Base-by-base conservation (phyloP, 106 monocot genomes). In the Gastrodia elata region DNA sequence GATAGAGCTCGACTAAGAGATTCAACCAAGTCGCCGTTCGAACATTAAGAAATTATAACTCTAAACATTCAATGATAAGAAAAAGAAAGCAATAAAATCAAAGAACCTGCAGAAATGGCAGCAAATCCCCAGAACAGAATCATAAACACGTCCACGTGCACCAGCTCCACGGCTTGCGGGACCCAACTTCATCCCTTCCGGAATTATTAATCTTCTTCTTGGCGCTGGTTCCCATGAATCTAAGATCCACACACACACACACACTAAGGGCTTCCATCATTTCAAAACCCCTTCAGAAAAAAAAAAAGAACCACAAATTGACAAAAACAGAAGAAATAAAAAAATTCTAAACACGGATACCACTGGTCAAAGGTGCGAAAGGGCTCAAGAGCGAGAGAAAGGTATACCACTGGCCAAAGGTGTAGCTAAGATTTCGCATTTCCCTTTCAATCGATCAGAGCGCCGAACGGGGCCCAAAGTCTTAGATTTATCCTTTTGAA, bases 101-200 rank as follows among this genome's bases (percentile, higher is more conserved):
- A 15, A 16, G 9, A 48, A 89, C 89, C 89, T 82, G 83, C 89
- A 89, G 74, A 86, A 89, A 71, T 89, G 89, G 71, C 89, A 89
- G 68, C 81, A 89, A 59, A 86, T 89, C 24, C 89, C 89, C 38
- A 81, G 41, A 61, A 86, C 71, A 37, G 81, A 78, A 52, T 89
- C 86, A 73, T 89, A 82, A 37, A 84, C 34, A 34, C 80, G 79
- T 44, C 89, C 89, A 37, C 89, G 79, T 2, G 75, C 78, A 67
- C 73, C 81, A 59, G 77, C 82, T 26, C 41, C 79, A 20, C 89
- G 84, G 38, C 89, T 38, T 26, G 65, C 49, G 37, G 72, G 41
- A 16, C 76, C 61, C 14, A 80, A 44, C 56, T 36, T 70, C 76
- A 46, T 79, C 61, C 69, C 49, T 35, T 34, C 73, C 9, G 38